Conservation (phyloP, 2,329 filamentous ascomycete genomes). For the Penicillium thymicola region DNA sequence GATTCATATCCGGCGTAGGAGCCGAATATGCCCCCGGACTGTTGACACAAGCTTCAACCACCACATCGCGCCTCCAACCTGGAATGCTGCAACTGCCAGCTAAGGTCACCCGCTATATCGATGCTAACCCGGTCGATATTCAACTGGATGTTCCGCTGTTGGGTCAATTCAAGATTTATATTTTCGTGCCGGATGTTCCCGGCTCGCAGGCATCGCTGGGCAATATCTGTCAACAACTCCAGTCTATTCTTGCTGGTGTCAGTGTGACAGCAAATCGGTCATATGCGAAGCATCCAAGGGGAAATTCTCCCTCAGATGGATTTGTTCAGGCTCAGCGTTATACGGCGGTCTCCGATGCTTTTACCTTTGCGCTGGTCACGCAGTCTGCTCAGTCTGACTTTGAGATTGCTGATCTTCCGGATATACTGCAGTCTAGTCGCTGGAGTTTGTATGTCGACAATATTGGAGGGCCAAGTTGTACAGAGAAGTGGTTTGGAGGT, state of each 20-base stretch:
- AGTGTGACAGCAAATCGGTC: slow-evolving; percentile 59
- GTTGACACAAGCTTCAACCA: slow-evolving; percentile 50
- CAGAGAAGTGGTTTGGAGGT: slow-evolving; percentile 66
- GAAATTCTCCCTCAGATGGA: slow-evolving; percentile 59
- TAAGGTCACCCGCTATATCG: slow-evolving; percentile 69
- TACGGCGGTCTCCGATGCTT: slow-evolving; percentile 63
- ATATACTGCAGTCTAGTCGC: slow-evolving; percentile 59
- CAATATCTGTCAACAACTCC: slow-evolving; percentile 55
- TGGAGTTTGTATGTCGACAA: slow-evolving; percentile 74
- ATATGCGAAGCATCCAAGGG: slow-evolving; percentile 58
- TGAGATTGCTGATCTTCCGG: slow-evolving; percentile 64
- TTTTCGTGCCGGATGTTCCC: slow-evolving; percentile 64
- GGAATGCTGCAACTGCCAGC: slow-evolving; percentile 59
- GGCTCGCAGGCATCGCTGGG: slow-evolving; percentile 57
- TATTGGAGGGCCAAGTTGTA: slow-evolving; percentile 55
- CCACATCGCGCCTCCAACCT: slow-evolving; percentile 38
- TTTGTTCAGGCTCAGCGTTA: slow-evolving; percentile 68
- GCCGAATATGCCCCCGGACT: slow-evolving; percentile 64
- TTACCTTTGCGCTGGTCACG: slow-evolving; percentile 68
- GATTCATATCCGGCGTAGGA: slow-evolving; percentile 70
- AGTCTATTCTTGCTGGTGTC: slow-evolving; percentile 56
- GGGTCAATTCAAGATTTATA: slow-evolving; percentile 72
- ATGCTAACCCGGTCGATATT: slow-evolving; percentile 73
- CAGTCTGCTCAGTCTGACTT: slow-evolving; percentile 61
- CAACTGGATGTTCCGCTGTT: slow-evolving; percentile 75